phyloP scores from a whole-genome alignment of 2,329 filamentous ascomycete species.

The Orbilia oligospora region DNA sequence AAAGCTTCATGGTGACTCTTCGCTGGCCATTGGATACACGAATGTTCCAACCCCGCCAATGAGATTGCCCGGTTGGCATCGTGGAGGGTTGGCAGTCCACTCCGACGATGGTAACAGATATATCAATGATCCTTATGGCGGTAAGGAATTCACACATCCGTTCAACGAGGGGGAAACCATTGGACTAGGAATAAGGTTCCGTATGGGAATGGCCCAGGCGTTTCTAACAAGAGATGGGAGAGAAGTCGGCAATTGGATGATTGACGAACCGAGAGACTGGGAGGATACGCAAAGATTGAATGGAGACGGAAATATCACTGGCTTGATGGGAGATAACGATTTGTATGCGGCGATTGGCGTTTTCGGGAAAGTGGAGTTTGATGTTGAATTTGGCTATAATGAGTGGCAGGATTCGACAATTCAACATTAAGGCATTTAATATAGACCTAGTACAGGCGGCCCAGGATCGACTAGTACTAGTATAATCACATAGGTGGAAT shows the following conservation, averaged over 20 bases:
- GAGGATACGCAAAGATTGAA: slow-evolving; percentile 49
- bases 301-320: slow-evolving; percentile 67
- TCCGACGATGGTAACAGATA: slow-evolving; percentile 84
- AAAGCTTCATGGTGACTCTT: slow-evolving; percentile 69
- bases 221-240: slow-evolving; percentile 80
- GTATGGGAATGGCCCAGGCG: slow-evolving; percentile 69
- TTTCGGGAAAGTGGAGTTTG: slow-evolving; percentile 71
- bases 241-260: slow-evolving; percentile 76
- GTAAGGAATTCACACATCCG: slow-evolving; percentile 76
- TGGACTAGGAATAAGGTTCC: slow-evolving; percentile 78
- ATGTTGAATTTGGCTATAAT: slow-evolving; percentile 73
- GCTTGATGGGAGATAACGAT: slow-evolving; percentile 80
- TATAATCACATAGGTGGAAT: not conserved
- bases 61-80: slow-evolving; percentile 84
- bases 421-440: slow-evolving; percentile 11
- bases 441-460: not conserved
- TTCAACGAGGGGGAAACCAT: slow-evolving; percentile 78
- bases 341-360: slow-evolving; percentile 79
- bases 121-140: slow-evolving; percentile 81
- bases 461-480: not conserved
- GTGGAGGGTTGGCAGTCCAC: slow-evolving; percentile 81
- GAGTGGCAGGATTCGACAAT: slow-evolving; percentile 59
- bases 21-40: slow-evolving; percentile 78
- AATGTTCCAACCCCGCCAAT: slow-evolving; percentile 83
- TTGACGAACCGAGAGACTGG: slow-evolving; percentile 80